These are phyloP conservation scores for Suillus fuscotomentosus DNA, from an alignment of 768 basidiomycete genomes.

Conservation along the genomic window DNA sequence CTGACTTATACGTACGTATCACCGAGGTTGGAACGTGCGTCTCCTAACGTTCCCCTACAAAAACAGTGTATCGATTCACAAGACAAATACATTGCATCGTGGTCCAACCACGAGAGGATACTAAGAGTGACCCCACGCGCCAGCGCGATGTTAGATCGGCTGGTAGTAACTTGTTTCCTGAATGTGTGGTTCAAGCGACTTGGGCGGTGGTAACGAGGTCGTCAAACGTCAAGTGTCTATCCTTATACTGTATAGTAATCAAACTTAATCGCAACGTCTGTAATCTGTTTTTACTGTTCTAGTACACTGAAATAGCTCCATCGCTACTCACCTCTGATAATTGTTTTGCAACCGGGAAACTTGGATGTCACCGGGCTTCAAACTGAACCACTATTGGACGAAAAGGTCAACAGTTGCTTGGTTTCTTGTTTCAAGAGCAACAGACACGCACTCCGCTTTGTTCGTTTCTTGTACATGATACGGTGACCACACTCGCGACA, in stretches of 20 bases:
- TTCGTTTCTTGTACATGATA: conserved; percentile 98
- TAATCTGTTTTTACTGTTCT: conserved; percentile 6
- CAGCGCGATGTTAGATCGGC: conserved; percentile 43
- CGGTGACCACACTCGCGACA: conserved; percentile 97
- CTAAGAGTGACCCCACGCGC: conserved; percentile 42
- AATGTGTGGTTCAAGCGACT: conserved; percentile 48
- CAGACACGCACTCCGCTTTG: conserved; percentile 77
- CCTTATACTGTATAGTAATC: conserved; percentile 6
- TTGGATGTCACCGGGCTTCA: conserved; percentile 25
- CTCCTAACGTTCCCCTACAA: background rate
- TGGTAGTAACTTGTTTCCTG: conserved; percentile 53
- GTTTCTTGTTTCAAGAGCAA: background rate
- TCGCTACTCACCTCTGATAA: conserved; percentile 5
- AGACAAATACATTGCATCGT: conserved; percentile 45
- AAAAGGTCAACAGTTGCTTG: conserved; percentile 7
- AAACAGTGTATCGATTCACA: conserved; percentile 49
- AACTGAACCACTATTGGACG: conserved; percentile 31
- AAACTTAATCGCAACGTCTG: conserved; percentile 5
- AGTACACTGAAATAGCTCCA: background rate
- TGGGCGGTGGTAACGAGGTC: conserved; percentile 39
- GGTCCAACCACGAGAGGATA: conserved; percentile 38
- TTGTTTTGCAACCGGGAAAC: background rate
- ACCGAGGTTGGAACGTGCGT: background rate
- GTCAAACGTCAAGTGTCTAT: background rate
- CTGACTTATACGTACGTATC: conserved; percentile 44